Conservation (phyloP, 2,329 filamentous ascomycete species). For the Rhinocladiella mackenziei region DNA sequence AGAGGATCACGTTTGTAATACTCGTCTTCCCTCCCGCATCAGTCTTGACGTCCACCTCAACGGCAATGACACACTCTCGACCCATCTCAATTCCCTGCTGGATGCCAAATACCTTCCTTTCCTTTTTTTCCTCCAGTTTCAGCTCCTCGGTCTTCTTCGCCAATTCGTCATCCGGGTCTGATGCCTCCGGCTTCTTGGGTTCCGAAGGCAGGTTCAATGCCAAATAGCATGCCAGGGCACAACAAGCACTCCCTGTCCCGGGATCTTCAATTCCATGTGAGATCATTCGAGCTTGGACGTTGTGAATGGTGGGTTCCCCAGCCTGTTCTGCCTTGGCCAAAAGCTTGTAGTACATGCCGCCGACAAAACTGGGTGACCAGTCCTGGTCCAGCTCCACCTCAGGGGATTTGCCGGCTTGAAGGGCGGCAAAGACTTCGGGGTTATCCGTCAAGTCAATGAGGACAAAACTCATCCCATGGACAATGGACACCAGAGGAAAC, state of each 20-base stretch:
- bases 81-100: conserved; percentile 68
- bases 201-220: conserved; percentile 34
- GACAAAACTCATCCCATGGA: conserved; percentile 62
- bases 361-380: conserved; percentile 32
- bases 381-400: conserved; percentile 32
- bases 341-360: conserved; percentile 35
- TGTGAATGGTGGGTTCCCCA: conserved; percentile 31
- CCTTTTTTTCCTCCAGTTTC: conserved; percentile 40
- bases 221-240: conserved; percentile 55
- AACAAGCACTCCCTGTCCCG: conserved; percentile 61
- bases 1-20: conserved; percentile 36
- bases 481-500: conserved; percentile 58
- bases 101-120: conserved; percentile 47
- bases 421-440: conserved; percentile 27
- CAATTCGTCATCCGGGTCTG: conserved; percentile 44
- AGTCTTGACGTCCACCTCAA: conserved; percentile 44
- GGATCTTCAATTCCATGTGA: conserved; percentile 51
- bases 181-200: conserved; percentile 39
- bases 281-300: conserved; percentile 35
- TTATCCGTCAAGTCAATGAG: conserved; percentile 34
- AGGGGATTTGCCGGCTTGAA: conserved; percentile 30
- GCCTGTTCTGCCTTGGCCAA: conserved; percentile 27
- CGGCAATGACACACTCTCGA: conserved; percentile 42
- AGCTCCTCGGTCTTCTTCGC: conserved; percentile 32
- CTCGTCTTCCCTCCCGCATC: conserved; percentile 45